A percentile compares a stretch with the other conserved stretches of the same genome.
Conservation (phyloP, 2,329 filamentous ascomycete genomes). For the Penicillium sp. region DNA sequence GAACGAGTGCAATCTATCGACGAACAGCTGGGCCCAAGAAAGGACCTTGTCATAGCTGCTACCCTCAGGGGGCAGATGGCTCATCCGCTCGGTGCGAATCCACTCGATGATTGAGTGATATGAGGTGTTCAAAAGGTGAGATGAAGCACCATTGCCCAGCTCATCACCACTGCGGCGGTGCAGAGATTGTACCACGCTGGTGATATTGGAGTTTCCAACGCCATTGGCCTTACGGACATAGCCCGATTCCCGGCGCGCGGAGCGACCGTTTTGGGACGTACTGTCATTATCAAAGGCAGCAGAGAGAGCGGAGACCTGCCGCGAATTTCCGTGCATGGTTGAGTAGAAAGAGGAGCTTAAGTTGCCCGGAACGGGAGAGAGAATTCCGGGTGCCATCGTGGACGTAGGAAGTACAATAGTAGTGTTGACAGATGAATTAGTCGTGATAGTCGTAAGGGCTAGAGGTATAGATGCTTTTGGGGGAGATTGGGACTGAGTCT, state of each 20-base stretch:
- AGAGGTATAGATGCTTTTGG: slow-evolving; percentile 16
- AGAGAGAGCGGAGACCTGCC: slow-evolving; percentile 23
- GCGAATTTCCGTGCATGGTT: slow-evolving; percentile 17
- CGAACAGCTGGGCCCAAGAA: slow-evolving; percentile 45
- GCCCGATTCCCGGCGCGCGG: slow-evolving; percentile 25
- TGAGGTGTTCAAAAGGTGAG: slow-evolving; percentile 32
- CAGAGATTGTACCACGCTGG: slow-evolving; percentile 35
- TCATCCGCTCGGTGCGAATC: slow-evolving; percentile 46
- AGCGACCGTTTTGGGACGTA: slow-evolving; percentile 26
- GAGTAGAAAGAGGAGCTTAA: slow-evolving; percentile 22
- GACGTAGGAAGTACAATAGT: slow-evolving; percentile 4
- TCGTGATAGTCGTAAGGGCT: slow-evolving; percentile 7
- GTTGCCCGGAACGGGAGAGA: slow-evolving; percentile 27
- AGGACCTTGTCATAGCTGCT: slow-evolving; percentile 49
- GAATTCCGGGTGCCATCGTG: slow-evolving; percentile 27
- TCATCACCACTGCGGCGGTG: slow-evolving; percentile 37
- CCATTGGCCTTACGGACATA: slow-evolving; percentile 19
- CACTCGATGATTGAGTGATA: slow-evolving; percentile 40
- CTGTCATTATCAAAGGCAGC: slow-evolving; percentile 27
- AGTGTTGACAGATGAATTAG: slow-evolving; percentile 1
- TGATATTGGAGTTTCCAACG: slow-evolving; percentile 34
- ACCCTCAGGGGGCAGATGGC: slow-evolving; percentile 44
- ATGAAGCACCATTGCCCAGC: slow-evolving; percentile 34
- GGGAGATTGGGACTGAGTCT: neutral
- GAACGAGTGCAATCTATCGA: slow-evolving; percentile 44